Conservation (phyloP, 192 early-diverging fungal genomes). For the Geranomyces michiganensis region DNA sequence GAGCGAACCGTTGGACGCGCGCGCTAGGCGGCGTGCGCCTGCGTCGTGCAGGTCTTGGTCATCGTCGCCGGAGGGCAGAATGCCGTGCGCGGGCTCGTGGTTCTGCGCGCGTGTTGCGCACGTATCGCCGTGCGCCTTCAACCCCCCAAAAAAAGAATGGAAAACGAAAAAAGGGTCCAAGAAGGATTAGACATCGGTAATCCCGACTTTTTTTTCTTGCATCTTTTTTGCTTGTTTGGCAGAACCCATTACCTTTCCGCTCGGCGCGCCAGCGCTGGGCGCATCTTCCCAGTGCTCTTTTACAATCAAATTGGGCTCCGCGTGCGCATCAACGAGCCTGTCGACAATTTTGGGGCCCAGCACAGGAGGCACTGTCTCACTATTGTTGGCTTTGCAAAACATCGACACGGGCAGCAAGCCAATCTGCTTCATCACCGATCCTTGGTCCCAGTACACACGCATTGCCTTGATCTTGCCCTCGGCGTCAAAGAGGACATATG, state of each 20-base stretch:
- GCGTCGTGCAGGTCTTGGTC: conserved; percentile 10
- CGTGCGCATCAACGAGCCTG: conserved; percentile 31
- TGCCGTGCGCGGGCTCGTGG: conserved; percentile 22
- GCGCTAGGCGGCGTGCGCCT: background rate
- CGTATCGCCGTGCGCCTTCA: background rate
- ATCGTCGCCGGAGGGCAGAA: conserved; percentile 12
- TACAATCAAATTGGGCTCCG: conserved; percentile 13
- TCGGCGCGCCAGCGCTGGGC: background rate
- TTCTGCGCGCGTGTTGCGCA: background rate
- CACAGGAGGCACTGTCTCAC: conserved; percentile 50
- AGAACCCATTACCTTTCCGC: conserved; percentile 4
- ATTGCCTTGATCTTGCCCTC: conserved; percentile 32
- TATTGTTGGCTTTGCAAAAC: conserved; percentile 55
- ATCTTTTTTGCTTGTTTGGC: no score
- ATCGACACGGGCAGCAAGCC: conserved; percentile 46
- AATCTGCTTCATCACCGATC: conserved; percentile 52
- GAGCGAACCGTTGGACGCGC: background rate
- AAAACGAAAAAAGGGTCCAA: no score
- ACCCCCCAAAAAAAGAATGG: no score
- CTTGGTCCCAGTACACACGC: conserved; percentile 61
- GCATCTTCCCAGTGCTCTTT: conserved; percentile 24
- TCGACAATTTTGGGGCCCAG: conserved; percentile 44
- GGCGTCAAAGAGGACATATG: conserved; percentile 30
- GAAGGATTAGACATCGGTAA: no score
- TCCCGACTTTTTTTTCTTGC: no score